Evolutionary conservation across 306 rosid species (phyloP), one percentile per base, ranked within the genome.

Genomic region (Cicer cuneatum): DNA sequence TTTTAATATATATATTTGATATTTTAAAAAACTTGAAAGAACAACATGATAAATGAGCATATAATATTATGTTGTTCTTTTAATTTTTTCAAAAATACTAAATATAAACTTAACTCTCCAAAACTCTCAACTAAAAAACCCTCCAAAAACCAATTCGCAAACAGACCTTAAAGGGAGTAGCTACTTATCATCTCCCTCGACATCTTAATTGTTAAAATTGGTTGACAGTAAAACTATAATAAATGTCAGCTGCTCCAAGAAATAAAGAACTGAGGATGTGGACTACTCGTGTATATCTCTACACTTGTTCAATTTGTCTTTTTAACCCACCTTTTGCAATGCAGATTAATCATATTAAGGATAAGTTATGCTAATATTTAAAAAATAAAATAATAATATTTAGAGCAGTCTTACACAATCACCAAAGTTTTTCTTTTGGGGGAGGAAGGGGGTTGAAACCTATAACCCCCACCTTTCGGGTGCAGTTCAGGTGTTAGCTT

Each of bases 271-370:
- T 75, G 35, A 14, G 15, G 37, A 6, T 39, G 19, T 29, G 38
- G 14, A 63, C 13, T 62, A 33, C 49, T 33, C 42, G 5, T 35
- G 37, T 7, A 12, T 48, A 40, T 71, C 4, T 8, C 15, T 41
- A 41, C 9, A 24, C 8, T 21, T 11, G 5, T 7, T 73, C 7
- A 29, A 59, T 2, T 67, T 59, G 35, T 46, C 21, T 3, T 63
- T 65, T 62, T 40, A 19, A 2, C 57, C 51, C n/a, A 15, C 13
- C 10, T 58, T 46, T 35, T 46, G 15, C 29, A 41, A 29, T 33
- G 19, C 10, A 10, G 33, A 59, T 48, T 63, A 52, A 60, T 47
- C 59, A 41, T 62, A 48, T 35, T 48, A 73, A 38, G 60, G 57
- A 18, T 15, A 57, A 37, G 40, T 71, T 19, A 13, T 57, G 2